A percentile compares a stretch with the other conserved stretches of the same genome.
Evolutionary conservation across 345 rosid genomes (phyloP).

Genomic region (Eutrema heterophyllum): DNA sequence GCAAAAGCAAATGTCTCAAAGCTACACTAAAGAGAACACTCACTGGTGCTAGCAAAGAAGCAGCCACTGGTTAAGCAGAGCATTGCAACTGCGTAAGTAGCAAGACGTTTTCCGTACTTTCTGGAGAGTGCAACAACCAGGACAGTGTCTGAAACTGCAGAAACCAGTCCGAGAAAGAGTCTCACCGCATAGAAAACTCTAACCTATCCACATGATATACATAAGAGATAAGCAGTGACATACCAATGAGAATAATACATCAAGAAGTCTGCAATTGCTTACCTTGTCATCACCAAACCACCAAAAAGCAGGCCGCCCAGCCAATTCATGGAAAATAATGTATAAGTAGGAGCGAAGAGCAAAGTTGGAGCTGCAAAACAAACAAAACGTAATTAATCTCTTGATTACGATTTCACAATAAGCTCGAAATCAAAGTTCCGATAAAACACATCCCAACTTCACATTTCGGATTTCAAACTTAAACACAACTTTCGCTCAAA

Average conservation of each 20-base stretch:
- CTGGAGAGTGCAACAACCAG: slow-evolving; percentile 86
- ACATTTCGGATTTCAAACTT: slow-evolving; percentile 3
- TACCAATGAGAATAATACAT: background rate
- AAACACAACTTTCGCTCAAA: background rate
- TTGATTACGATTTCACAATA: background rate
- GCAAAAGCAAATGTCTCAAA: background rate
- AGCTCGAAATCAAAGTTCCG: background rate
- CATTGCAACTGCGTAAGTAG: slow-evolving; percentile 89
- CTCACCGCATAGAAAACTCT: slow-evolving; percentile 93
- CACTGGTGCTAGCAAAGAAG: slow-evolving; percentile 98
- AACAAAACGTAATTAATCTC: background rate
- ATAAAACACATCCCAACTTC: background rate
- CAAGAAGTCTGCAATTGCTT: slow-evolving; percentile 16
- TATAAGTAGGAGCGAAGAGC: slow-evolving; percentile 92
- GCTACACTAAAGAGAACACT: slow-evolving; percentile 30
- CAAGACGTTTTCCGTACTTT: slow-evolving; percentile 87
- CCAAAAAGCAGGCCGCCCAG: slow-evolving; percentile 82
- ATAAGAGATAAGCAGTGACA: background rate
- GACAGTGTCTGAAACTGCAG: slow-evolving; percentile 77
- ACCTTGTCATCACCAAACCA: slow-evolving; percentile 81
- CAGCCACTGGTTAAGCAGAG: slow-evolving; percentile 97
- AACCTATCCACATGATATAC: slow-evolving; percentile 44
- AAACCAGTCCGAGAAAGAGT: slow-evolving; percentile 77
- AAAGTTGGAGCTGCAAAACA: slow-evolving; percentile 68
- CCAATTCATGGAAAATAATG: slow-evolving; percentile 71